Percentiles rank a stretch among this genome's conserved stretches.
Evolutionary conservation across 192 early-diverging fungal genomes (phyloP).

Genomic region (Linnemannia zychae): DNA sequence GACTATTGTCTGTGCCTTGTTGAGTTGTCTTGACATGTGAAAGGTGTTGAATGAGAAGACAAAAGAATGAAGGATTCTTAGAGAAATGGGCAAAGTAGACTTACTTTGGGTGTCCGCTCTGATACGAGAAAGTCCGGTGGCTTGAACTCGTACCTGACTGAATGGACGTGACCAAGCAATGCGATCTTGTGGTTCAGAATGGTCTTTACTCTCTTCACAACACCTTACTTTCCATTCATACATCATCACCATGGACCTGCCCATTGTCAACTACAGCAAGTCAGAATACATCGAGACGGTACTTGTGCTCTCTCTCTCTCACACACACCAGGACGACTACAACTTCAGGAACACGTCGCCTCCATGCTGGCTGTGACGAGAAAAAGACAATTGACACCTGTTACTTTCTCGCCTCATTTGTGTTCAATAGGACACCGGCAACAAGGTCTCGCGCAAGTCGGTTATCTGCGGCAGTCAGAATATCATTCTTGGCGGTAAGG

Average conservation of each 20-base stretch:
- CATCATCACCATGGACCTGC: constrained; percentile 72
- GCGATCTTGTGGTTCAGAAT: not conserved
- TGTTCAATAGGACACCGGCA: constrained; percentile 85
- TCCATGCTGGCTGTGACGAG: not conserved
- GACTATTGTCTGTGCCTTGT: constrained; percentile 47
- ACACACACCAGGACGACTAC: not conserved
- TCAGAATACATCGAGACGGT: constrained; percentile 97
- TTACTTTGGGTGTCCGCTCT: not conserved
- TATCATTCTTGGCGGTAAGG: constrained; percentile 96
- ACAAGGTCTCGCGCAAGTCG: constrained; percentile 94
- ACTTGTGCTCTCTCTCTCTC: too few species aligned
- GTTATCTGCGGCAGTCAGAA: constrained; percentile 96
- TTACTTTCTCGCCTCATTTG: not conserved
- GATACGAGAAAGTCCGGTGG: not conserved
- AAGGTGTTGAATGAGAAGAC: not conserved
- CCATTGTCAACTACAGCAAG: constrained; percentile 80
- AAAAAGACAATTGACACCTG: not conserved
- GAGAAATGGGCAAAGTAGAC: not conserved
- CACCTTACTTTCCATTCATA: not conserved
- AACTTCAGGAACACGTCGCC: constrained; percentile 8
- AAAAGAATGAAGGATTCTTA: too few species aligned
- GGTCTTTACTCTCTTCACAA: not conserved
- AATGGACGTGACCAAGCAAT: not conserved
- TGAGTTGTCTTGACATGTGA: constrained; percentile 20
- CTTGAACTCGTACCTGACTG: not conserved